These are phyloP conservation scores for Botryotinia calthae DNA, from an alignment of 2,329 filamentous ascomycete species.

Conservation along the genomic window DNA sequence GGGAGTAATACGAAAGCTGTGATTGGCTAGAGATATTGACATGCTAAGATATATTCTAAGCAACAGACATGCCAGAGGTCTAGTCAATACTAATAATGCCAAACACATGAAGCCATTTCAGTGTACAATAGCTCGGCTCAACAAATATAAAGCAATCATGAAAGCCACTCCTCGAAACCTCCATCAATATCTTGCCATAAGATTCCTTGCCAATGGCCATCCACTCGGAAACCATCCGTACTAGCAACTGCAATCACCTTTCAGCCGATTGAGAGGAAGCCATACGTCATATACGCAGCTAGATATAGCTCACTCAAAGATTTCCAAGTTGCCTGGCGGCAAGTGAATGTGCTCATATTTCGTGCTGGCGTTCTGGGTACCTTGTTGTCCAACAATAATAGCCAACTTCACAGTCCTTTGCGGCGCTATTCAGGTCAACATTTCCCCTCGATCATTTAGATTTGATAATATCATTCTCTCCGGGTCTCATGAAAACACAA, in stretches of 20 bases:
- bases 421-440: background rate
- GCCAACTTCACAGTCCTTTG: background rate
- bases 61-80: background rate
- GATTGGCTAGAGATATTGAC: conserved; percentile 7
- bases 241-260: background rate
- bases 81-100: background rate
- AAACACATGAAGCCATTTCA: background rate
- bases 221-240: background rate
- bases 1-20: background rate
- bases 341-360: background rate
- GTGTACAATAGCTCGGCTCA: background rate
- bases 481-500: background rate
- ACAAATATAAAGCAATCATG: background rate
- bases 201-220: background rate
- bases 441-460: too few relatives aligned
- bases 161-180: background rate
- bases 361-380: background rate
- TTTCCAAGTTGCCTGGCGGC: background rate
- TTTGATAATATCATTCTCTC: background rate
- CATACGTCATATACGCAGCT: background rate
- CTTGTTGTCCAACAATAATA: background rate
- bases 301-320: background rate
- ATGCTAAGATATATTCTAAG: background rate
- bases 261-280: too few relatives aligned
- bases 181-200: background rate